Evolutionary conservation across 2,329 filamentous ascomycete genomes (phyloP).

Genomic region (Thielaviopsis punctulata): DNA sequence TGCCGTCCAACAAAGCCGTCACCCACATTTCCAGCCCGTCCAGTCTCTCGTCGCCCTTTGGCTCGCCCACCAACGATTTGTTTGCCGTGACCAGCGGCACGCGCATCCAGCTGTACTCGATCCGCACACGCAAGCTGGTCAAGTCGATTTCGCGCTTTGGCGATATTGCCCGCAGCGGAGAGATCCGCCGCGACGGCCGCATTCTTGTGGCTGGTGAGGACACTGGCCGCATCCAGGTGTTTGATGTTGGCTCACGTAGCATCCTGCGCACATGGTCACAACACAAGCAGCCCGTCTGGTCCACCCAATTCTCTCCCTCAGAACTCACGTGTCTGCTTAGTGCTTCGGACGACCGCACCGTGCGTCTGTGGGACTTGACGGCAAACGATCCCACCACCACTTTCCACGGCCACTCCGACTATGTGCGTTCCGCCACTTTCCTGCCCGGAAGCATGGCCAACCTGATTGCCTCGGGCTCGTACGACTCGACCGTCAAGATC

Average conservation of each 20-base stretch:
- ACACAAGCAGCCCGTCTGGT: constrained; percentile 88
- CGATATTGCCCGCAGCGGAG: constrained; percentile 75
- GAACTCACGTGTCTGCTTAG: constrained; percentile 77
- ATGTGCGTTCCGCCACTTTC: constrained; percentile 75
- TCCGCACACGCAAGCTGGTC: constrained; percentile 74
- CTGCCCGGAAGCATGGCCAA: constrained; percentile 59
- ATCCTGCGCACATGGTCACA: constrained; percentile 91
- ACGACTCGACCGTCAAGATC: constrained; percentile 81
- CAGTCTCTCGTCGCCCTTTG: constrained; percentile 20
- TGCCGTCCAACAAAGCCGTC: constrained; percentile 75
- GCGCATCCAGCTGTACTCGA: constrained; percentile 84
- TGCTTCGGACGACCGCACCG: constrained; percentile 80
- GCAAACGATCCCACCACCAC: constrained; percentile 57
- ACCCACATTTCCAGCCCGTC: constrained; percentile 62
- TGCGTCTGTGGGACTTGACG: constrained; percentile 85
- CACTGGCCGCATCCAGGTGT: constrained; percentile 82
- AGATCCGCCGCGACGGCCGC: constrained; percentile 74
- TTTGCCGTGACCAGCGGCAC: constrained; percentile 94
- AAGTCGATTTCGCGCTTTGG: constrained; percentile 92
- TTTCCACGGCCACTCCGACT: constrained; percentile 79
- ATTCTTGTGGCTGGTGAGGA: constrained; percentile 87
- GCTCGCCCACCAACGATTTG: constrained; percentile 40
- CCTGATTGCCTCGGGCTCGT: constrained; percentile 76
- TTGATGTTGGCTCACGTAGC: constrained; percentile 72
- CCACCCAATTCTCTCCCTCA: constrained; percentile 78